phyloP scores from a whole-genome alignment of 176 grass and related monocot species.

The Thinopyrum elongatum region DNA sequence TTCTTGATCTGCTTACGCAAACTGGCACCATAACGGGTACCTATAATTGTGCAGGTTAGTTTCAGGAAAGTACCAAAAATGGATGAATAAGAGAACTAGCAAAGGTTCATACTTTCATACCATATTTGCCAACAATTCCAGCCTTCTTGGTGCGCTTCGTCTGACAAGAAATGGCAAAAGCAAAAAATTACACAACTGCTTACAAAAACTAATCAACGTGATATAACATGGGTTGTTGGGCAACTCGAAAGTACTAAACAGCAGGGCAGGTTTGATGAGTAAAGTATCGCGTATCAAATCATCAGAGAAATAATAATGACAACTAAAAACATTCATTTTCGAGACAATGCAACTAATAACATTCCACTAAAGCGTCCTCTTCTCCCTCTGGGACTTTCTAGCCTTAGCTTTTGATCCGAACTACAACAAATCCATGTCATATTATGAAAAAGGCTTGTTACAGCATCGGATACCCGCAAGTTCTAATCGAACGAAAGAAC shows the following conservation, averaged over 20 bases:
- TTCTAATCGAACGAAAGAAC: not conserved
- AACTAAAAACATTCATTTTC: not conserved
- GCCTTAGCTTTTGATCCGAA: not conserved
- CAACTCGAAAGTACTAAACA: not conserved
- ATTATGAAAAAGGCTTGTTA: not conserved
- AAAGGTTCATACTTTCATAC: conserved; percentile 22
- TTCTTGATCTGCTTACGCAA: conserved; percentile 97
- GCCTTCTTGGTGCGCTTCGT: conserved; percentile 95
- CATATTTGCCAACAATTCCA: conserved; percentile 89
- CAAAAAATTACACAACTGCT: not conserved
- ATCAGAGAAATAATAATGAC: not conserved
- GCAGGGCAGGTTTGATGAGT: not conserved
- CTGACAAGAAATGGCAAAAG: conserved; percentile 36
- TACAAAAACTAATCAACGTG: not conserved
- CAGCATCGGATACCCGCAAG: not conserved
- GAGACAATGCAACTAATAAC: not conserved
- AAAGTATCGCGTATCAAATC: not conserved
- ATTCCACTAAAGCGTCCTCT: not conserved
- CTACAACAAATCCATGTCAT: not conserved
- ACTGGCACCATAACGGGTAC: conserved; percentile 94
- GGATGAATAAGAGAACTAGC: not conserved
- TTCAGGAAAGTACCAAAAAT: not conserved
- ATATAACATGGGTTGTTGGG: not conserved
- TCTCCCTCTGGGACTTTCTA: not conserved
- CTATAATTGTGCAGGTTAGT: conserved; percentile 21